Evolutionary conservation across 208 protist species (phyloP).

Genomic region (Trypanosoma platydactyli): DNA sequence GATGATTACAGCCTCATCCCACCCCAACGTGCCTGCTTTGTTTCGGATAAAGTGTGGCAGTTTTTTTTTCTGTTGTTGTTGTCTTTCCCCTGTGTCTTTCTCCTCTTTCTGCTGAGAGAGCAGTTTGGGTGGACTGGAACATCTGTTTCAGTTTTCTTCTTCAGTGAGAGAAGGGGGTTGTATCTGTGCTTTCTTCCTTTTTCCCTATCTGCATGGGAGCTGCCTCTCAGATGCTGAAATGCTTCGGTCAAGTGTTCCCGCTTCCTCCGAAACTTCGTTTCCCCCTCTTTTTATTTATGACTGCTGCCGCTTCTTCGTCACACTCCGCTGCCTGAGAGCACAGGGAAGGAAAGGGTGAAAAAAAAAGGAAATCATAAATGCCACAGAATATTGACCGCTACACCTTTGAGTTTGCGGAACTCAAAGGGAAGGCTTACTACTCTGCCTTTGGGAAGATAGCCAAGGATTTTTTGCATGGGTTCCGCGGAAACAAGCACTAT

Average conservation of each 20-base stretch:
- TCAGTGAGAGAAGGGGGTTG: not conserved
- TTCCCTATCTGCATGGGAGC: not conserved
- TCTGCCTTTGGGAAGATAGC: conserved; percentile 68
- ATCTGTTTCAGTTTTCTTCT: not conserved
- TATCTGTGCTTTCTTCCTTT: not conserved
- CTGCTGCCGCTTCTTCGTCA: not conserved
- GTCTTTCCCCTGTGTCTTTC: not conserved
- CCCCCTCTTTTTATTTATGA: not conserved
- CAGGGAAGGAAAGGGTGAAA: not conserved
- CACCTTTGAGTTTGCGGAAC: conserved; percentile 81
- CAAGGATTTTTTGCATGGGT: conserved; percentile 58
- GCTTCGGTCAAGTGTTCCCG: not conserved
- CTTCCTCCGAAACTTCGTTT: not conserved
- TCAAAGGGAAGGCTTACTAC: conserved; percentile 51
- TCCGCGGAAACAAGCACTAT: conserved; percentile 51
- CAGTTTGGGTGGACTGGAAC: not conserved
- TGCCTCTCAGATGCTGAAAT: no score
- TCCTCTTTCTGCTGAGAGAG: not conserved
- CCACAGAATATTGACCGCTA: conserved; percentile 40
- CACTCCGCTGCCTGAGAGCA: not conserved
- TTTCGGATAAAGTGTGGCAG: not conserved
- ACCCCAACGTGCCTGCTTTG: not conserved
- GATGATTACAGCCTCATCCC: not conserved
- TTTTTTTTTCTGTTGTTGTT: conserved; percentile 1
- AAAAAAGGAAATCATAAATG: not conserved